Conservation (phyloP, 2,329 filamentous ascomycete species). For the Knufia fluminis region DNA sequence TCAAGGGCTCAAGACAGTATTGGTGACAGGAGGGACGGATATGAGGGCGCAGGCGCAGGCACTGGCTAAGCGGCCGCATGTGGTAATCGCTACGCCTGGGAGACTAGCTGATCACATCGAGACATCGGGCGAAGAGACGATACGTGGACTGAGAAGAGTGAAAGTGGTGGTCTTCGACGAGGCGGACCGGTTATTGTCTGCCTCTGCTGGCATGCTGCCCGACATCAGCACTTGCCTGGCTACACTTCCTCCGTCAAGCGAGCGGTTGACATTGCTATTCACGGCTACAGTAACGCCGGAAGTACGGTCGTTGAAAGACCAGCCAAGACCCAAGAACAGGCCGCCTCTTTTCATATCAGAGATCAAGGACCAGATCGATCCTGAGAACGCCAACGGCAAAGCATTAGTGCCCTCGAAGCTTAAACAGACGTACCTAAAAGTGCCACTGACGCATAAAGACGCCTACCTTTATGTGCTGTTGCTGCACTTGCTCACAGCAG, state of each 20-base stretch:
- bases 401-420: slow-evolving; percentile 64
- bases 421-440: slow-evolving; percentile 73
- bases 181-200: slow-evolving; percentile 76
- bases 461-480: slow-evolving; percentile 89
- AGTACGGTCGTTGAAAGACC: slow-evolving; percentile 74
- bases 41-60: slow-evolving; percentile 86
- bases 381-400: slow-evolving; percentile 48
- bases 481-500: slow-evolving; percentile 15
- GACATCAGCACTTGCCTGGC: slow-evolving; percentile 84
- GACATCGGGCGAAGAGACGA: slow-evolving; percentile 82
- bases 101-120: slow-evolving; percentile 88
- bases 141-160: slow-evolving; percentile 68
- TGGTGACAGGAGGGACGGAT: slow-evolving; percentile 88
- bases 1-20: slow-evolving; percentile 73
- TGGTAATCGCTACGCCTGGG: slow-evolving; percentile 91
- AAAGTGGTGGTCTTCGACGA: slow-evolving; percentile 89
- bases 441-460: slow-evolving; percentile 86
- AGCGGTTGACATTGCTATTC: slow-evolving; percentile 90
- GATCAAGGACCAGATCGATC: slow-evolving; percentile 72
- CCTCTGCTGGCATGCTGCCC: slow-evolving; percentile 75
- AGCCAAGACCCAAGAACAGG: slow-evolving; percentile 59
- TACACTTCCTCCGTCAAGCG: slow-evolving; percentile 63
- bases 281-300: slow-evolving; percentile 92
- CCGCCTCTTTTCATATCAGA: slow-evolving; percentile 82
- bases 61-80: slow-evolving; percentile 70